Evolutionary conservation across 495 filamentous ascomycete genomes (phyloP).

Genomic region (Cercophora samala): DNA sequence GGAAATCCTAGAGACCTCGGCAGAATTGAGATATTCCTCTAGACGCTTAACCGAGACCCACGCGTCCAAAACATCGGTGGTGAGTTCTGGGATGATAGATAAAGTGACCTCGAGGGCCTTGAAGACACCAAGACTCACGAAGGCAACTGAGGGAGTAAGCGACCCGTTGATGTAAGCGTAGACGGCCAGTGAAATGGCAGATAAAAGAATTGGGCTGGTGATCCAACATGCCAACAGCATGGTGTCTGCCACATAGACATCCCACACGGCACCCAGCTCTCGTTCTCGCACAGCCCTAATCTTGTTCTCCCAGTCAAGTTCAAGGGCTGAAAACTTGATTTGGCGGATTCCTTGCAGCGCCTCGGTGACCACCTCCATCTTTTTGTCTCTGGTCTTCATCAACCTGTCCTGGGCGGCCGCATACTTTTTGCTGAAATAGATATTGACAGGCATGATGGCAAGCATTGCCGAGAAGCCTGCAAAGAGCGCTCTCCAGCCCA

Average conservation of each 20-base stretch:
- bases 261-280: constrained; percentile 66
- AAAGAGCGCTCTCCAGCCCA: constrained; percentile 69
- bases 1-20: constrained; percentile 61
- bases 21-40: constrained; percentile 62
- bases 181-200: constrained; percentile 64
- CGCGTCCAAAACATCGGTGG: constrained; percentile 65
- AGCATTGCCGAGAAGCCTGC: constrained; percentile 64
- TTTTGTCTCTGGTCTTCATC: constrained; percentile 77
- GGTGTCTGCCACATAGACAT: constrained; percentile 57
- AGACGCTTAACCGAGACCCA: constrained; percentile 73
- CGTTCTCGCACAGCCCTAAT: constrained; percentile 62
- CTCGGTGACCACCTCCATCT: constrained; percentile 75
- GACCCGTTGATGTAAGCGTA: constrained; percentile 62
- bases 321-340: constrained; percentile 85
- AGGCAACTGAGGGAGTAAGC: constrained; percentile 71
- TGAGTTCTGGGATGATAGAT: constrained; percentile 68
- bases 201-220: constrained; percentile 67
- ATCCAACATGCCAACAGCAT: constrained; percentile 67
- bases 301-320: constrained; percentile 72
- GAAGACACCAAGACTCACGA: constrained; percentile 76
- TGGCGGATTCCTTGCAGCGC: constrained; percentile 80
- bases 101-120: constrained; percentile 66
- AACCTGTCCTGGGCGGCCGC: constrained; percentile 62
- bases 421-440: constrained; percentile 65
- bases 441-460: constrained; percentile 65